Evolutionary conservation across 1,284 basidiomycete species (phyloP), one percentile per base, ranked within the genome.

Genomic region (Austropuccinia psidii): DNA sequence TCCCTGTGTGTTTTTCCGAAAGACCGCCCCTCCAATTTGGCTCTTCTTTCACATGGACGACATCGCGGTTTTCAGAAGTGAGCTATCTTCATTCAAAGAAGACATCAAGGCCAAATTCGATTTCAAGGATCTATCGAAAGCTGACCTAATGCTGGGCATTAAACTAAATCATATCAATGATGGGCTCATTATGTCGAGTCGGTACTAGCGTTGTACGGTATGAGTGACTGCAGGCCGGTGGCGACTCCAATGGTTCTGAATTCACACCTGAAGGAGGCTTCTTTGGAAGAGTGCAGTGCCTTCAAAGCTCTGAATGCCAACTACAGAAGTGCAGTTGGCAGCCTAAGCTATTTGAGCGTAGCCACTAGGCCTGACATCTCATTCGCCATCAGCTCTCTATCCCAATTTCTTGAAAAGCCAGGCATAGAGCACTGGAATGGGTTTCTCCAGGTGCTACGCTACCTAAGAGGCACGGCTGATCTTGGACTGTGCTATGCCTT

Each of bases 1-100:
- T n/a, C 58, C 58, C 9, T 61, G 58, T 17, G 13, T 61, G 4
- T 61, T 41, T 35, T 17, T 61, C 6, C 33, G 15, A 7, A n/a
- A n/a, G n/a, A n/a, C n/a, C n/a, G n/a, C n/a, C n/a, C n/a, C n/a
- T n/a, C n/a, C n/a, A n/a, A n/a, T n/a, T n/a, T n/a, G n/a, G n/a
- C 50, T 68, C 4, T 68, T 52, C 31, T 52, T 68, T 15, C 65
- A 39, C 21, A 37, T 67, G 8, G 64, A 67, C 21, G 64, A 67
- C 33, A 52, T 52, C 19, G 50, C 21, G 21, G 33, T 55, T 29
- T 27, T 29, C 33, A 29, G 52, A 6, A 24, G 24, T 17, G 33
- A 55, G 5, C 24, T 55, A 4, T 13, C 24, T 24, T 15, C 24
- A 55, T 19, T 55, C 4, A 55, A 55, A 24, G 52, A 55, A 19